These are phyloP conservation scores for Zygotorulaspora sp. DNA, from an alignment of 805 yeast species.

Conservation along the genomic window DNA sequence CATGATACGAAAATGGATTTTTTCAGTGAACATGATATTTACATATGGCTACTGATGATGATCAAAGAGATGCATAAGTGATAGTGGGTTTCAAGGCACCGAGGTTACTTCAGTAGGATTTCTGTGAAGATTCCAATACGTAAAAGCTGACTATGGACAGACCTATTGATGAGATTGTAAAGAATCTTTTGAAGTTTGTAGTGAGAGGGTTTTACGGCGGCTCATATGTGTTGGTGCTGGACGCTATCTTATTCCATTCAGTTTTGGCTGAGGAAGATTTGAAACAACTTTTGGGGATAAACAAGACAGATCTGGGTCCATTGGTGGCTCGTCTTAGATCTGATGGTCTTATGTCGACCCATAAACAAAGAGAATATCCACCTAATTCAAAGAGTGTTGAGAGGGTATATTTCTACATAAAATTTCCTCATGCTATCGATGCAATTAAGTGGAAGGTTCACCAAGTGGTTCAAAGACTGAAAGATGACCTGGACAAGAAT, in stretches of 20 bases:
- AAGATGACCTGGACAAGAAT: conserved; percentile 77
- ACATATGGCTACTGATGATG: no score
- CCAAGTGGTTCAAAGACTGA: conserved; percentile 69
- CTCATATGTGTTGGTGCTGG: conserved; percentile 77
- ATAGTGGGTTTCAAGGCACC: no score
- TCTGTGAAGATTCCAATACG: no score
- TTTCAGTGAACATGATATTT: no score
- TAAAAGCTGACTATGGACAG: no score
- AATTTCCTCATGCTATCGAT: conserved; percentile 89
- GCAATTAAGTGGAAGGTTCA: conserved; percentile 96
- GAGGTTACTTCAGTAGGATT: no score
- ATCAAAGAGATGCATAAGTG: no score
- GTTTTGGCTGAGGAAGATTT: conserved; percentile 92
- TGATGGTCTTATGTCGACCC: conserved; percentile 70
- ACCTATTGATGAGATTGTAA: conserved; percentile 41
- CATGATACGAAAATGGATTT: no score
- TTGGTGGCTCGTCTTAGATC: conserved; percentile 77
- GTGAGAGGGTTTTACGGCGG: conserved; percentile 83
- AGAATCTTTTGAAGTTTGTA: conserved; percentile 62
- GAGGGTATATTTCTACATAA: conserved; percentile 81
- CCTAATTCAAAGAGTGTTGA: conserved; percentile 61
- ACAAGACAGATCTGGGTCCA: conserved; percentile 80
- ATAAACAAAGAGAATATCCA: conserved; percentile 66
- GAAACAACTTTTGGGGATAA: conserved; percentile 72
- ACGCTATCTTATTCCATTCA: conserved; percentile 81